Evolutionary conservation across 129 eudicot species (phyloP).

Genomic region (Arctium lappa): DNA sequence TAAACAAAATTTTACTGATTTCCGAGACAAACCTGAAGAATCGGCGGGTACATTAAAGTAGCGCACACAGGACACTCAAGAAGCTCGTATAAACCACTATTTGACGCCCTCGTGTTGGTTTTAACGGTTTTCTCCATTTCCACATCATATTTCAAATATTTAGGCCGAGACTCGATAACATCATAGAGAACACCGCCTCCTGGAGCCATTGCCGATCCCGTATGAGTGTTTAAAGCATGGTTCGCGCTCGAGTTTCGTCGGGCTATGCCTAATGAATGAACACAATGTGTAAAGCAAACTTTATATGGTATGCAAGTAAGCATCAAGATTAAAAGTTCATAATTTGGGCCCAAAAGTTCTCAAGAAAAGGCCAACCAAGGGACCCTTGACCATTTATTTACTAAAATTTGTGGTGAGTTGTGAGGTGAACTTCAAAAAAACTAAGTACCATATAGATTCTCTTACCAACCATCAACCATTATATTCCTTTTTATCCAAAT

Average conservation of each 20-base stretch:
- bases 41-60: slow-evolving; percentile 55
- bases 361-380: slow-evolving; percentile 12
- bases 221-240: not conserved
- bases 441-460: slow-evolving; percentile 33
- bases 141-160: slow-evolving; percentile 31
- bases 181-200: slow-evolving; percentile 39
- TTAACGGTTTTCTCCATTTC: slow-evolving; percentile 22
- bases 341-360: slow-evolving; percentile 4
- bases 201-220: slow-evolving; percentile 33
- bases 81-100: slow-evolving; percentile 45
- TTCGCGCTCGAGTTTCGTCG: not conserved
- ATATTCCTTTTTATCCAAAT: slow-evolving; percentile 1
- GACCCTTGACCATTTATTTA: not conserved
- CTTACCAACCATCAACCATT: slow-evolving; percentile 31
- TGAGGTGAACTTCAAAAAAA: slow-evolving; percentile 30
- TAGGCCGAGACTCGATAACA: slow-evolving; percentile 34
- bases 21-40: slow-evolving; percentile 48
- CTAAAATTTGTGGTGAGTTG: slow-evolving; percentile 16
- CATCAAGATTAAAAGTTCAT: not conserved
- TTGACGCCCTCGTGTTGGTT: slow-evolving; percentile 17
- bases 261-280: slow-evolving; percentile 19
- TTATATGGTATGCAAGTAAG: not conserved
- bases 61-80: slow-evolving; percentile 54
- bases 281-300: not conserved
- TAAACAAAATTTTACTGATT: not conserved